A percentile compares a stretch with the other conserved stretches of the same genome.
These are phyloP conservation scores for Colletotrichum filicis DNA, from an alignment of 2,329 filamentous ascomycete species.

Conservation along the genomic window DNA sequence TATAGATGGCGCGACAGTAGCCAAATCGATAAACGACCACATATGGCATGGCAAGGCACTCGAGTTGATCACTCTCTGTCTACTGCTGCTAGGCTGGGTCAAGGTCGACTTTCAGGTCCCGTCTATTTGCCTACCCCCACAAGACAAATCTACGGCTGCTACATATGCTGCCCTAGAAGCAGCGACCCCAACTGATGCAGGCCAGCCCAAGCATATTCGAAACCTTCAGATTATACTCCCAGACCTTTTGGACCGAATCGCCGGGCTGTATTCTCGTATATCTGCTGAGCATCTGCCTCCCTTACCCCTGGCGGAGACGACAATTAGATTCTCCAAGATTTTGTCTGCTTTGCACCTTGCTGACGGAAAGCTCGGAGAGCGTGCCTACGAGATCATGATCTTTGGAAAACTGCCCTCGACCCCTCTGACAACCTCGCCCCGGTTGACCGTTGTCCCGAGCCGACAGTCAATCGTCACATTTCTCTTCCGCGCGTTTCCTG, in stretches of 20 bases:
- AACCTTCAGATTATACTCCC: conserved; percentile 71
- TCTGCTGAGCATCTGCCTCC: conserved; percentile 78
- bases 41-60: conserved; percentile 98
- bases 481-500: conserved; percentile 77
- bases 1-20: conserved; percentile 80
- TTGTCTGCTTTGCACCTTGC: conserved; percentile 74
- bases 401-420: conserved; percentile 67
- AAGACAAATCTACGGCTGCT: conserved; percentile 53
- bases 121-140: conserved; percentile 62
- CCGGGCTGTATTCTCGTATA: conserved; percentile 78
- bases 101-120: conserved; percentile 86
- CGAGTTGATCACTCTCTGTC: conserved; percentile 84
- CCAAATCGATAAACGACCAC: conserved; percentile 86
- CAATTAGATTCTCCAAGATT: conserved; percentile 78
- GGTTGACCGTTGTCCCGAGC: conserved; percentile 65
- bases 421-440: conserved; percentile 61
- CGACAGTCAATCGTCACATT: conserved; percentile 73
- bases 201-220: conserved; percentile 64
- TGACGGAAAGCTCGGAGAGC: conserved; percentile 70
- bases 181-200: conserved; percentile 46
- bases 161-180: conserved; percentile 38
- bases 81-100: conserved; percentile 86
- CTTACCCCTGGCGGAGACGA: conserved; percentile 77
- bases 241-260: conserved; percentile 79
- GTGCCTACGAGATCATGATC: conserved; percentile 73